Conservation (phyloP, 495 filamentous ascomycete genomes). For the Hypoxylon intermedium region DNA sequence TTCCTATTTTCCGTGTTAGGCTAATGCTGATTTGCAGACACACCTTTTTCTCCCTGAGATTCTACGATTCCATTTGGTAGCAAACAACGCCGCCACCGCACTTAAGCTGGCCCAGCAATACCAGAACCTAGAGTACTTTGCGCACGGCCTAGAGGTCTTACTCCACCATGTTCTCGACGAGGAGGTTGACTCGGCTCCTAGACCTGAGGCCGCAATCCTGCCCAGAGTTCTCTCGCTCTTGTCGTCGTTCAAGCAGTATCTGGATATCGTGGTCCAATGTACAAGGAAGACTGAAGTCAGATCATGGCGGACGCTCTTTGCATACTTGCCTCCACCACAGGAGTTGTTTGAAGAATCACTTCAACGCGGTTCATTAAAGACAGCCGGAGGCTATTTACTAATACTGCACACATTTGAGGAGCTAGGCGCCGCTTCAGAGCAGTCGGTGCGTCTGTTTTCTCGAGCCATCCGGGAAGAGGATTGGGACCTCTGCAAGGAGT, state of each 20-base stretch:
- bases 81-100: conserved; percentile 75
- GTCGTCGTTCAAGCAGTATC: conserved; percentile 84
- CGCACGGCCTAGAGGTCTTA: conserved; percentile 90
- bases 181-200: conserved; percentile 80
- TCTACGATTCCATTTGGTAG: conserved; percentile 74
- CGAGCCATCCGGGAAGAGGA: conserved; percentile 83
- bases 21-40: conserved; percentile 61
- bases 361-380: conserved; percentile 83
- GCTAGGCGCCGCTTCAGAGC: conserved; percentile 74
- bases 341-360: conserved; percentile 92
- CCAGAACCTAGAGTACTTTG: conserved; percentile 84
- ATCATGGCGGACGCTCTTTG: conserved; percentile 92
- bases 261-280: conserved; percentile 96
- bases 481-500: conserved; percentile 96
- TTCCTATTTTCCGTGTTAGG: neutral
- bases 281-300: conserved; percentile 96
- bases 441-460: conserved; percentile 82
- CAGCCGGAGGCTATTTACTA: conserved; percentile 94
- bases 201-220: conserved; percentile 75
- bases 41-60: conserved; percentile 91
- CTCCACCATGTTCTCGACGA: conserved; percentile 94
- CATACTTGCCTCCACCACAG: conserved; percentile 84
- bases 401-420: conserved; percentile 94
- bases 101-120: conserved; percentile 81
- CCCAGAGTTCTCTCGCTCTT: conserved; percentile 89